Conservation (phyloP, 805 yeast species). For the Candida quercuum region DNA sequence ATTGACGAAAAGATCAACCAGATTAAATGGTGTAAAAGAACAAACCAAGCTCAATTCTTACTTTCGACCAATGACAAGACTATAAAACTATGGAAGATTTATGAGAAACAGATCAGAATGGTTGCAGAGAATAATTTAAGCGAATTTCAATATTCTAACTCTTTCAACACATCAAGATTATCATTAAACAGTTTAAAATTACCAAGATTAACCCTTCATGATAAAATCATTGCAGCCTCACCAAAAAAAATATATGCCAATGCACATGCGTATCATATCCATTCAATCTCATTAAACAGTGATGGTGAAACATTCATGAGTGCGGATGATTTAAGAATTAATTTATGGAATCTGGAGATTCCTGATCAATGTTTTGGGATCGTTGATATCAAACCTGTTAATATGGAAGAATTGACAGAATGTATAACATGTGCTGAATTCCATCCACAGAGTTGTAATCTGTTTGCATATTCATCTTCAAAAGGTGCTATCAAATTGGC, state of each 20-base stretch:
- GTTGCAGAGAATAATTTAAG: conserved; percentile 87
- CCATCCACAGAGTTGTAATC: conserved; percentile 88
- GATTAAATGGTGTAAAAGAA: conserved; percentile 90
- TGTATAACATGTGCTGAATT: conserved; percentile 96
- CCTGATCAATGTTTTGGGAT: conserved; percentile 95
- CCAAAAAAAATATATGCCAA: conserved; percentile 89
- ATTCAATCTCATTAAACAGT: conserved; percentile 88
- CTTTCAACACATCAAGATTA: conserved; percentile 22
- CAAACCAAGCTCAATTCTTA: conserved; percentile 85
- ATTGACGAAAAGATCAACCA: conserved; percentile 98
- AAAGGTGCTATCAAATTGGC: conserved; percentile 94
- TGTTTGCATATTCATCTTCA: conserved; percentile 91
- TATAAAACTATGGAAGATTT: conserved; percentile 95
- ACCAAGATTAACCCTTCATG: conserved; percentile 90
- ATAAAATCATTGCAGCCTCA: conserved; percentile 89
- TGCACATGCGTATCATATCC: conserved; percentile 97
- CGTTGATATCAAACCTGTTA: conserved; percentile 95
- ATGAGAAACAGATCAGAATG: conserved; percentile 85
- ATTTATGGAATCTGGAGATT: conserved; percentile 90
- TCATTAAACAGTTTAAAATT: conserved; percentile 50
- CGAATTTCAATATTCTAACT: conserved; percentile 27
- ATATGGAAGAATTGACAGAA: conserved; percentile 98
- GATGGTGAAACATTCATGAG: conserved; percentile 94
- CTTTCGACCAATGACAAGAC: conserved; percentile 95
- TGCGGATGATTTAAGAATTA: conserved; percentile 91